These are phyloP conservation scores for Acanthamoeba royreba DNA, from an alignment of 208 protist genomes.

Conservation along the genomic window DNA sequence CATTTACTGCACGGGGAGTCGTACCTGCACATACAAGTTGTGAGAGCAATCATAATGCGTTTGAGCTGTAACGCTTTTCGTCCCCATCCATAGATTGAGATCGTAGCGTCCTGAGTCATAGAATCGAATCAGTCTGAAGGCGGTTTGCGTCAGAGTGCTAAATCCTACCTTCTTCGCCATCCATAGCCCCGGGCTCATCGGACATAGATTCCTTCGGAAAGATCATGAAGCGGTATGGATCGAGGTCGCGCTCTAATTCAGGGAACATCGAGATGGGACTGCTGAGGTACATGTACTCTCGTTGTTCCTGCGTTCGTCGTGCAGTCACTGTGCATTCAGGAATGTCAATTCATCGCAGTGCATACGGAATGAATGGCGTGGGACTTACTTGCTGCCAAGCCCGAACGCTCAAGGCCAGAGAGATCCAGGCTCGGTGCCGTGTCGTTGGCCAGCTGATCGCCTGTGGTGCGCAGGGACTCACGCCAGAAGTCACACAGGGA, in stretches of 20 bases:
- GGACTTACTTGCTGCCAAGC: too few relatives aligned
- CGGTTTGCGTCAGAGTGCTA: too few relatives aligned
- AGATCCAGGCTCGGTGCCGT: too few relatives aligned
- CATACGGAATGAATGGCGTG: too few relatives aligned
- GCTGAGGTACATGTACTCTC: not conserved
- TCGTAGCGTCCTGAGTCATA: not conserved
- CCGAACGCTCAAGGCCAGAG: too few relatives aligned
- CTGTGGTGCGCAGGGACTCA: not conserved
- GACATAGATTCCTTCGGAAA: not conserved
- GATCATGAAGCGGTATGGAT: not conserved
- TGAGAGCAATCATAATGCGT: slow-evolving; percentile 15
- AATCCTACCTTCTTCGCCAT: too few relatives aligned
- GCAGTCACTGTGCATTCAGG: too few relatives aligned
- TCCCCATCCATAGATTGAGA: slow-evolving; percentile 20
- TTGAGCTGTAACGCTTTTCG: not conserved
- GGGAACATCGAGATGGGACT: not conserved
- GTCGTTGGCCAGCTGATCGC: not conserved
- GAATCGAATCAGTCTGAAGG: too few relatives aligned
- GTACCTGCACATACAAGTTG: slow-evolving; percentile 16
- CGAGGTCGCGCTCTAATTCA: not conserved
- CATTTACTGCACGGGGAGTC: not conserved
- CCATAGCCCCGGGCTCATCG: too few relatives aligned
- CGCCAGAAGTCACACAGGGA: not conserved
- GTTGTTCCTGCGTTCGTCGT: too few relatives aligned
- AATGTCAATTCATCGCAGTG: too few relatives aligned